These are phyloP conservation scores for Leishmania arabica DNA, from an alignment of 208 protist genomes.

Conservation along the genomic window DNA sequence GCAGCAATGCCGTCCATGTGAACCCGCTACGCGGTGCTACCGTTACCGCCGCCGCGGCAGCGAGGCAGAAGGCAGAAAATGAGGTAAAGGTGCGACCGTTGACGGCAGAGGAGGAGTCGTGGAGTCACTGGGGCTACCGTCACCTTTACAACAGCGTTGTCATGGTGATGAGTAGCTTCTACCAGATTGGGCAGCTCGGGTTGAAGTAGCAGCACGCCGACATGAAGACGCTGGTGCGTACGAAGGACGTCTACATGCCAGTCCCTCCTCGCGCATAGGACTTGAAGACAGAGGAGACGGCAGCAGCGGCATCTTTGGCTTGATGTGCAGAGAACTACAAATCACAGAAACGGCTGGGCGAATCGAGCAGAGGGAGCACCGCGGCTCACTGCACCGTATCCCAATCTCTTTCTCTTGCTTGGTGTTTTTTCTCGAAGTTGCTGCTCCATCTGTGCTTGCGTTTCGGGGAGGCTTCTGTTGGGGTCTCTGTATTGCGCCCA, in stretches of 20 bases:
- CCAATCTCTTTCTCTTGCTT: not conserved
- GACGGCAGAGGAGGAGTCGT: slow-evolving; percentile 29
- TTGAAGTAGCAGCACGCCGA: slow-evolving; percentile 15
- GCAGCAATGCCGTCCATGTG: slow-evolving; percentile 12
- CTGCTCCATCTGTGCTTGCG: not conserved
- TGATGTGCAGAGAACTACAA: not conserved
- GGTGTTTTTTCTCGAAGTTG: not conserved
- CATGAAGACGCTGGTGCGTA: slow-evolving; percentile 14
- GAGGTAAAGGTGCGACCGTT: slow-evolving; percentile 6
- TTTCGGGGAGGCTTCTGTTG: not conserved
- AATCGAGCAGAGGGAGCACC: not conserved
- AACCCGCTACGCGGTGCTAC: slow-evolving; percentile 5
- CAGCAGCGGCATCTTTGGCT: not conserved
- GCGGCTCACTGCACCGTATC: not conserved
- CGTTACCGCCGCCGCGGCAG: slow-evolving; percentile 6
- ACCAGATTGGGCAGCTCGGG: slow-evolving; percentile 13
- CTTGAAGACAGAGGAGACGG: not conserved
- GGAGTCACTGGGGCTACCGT: slow-evolving; percentile 27
- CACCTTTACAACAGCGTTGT: slow-evolving; percentile 23
- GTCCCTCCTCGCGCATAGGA: slow-evolving; percentile 10
- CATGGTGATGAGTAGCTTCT: slow-evolving; percentile 20
- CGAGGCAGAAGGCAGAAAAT: slow-evolving; percentile 10
- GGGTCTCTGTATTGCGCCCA: not conserved
- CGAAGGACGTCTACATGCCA: slow-evolving; percentile 15
- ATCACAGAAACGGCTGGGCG: not conserved